phyloP scores from a whole-genome alignment of 768 basidiomycete genomes.

The Lepiota subincarnata region DNA sequence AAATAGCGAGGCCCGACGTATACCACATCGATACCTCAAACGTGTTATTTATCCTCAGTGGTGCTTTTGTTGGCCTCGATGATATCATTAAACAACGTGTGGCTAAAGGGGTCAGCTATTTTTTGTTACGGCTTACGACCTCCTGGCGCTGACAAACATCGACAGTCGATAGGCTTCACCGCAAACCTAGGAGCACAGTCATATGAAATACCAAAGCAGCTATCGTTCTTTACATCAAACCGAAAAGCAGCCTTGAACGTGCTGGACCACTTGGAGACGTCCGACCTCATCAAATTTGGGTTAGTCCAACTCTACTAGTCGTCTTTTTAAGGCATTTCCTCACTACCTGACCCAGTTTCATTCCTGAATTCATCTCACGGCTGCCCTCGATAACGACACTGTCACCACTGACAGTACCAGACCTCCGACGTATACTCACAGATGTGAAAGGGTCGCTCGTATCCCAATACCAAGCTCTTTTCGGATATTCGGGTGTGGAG shows the following conservation, averaged over 20 bases:
- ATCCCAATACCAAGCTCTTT: slow-evolving; percentile 84
- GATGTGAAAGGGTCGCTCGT: slow-evolving; percentile 90
- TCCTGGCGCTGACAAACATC: slow-evolving; percentile 3
- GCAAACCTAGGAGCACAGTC: slow-evolving; percentile 26
- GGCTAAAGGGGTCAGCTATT: slow-evolving; percentile 71
- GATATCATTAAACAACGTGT: slow-evolving; percentile 73
- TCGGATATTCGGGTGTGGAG: slow-evolving; percentile 80
- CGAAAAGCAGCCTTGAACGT: slow-evolving; percentile 47
- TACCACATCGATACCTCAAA: slow-evolving; percentile 86
- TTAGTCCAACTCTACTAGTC: slow-evolving; percentile 21
- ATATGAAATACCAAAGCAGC: slow-evolving; percentile 31
- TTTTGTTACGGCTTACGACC: not conserved
- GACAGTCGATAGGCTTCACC: slow-evolving; percentile 84
- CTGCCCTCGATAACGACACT: slow-evolving; percentile 90
- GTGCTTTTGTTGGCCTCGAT: slow-evolving; percentile 93
- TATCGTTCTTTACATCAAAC: slow-evolving; percentile 81
- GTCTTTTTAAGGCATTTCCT: slow-evolving; percentile 4
- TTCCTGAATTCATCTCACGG: slow-evolving; percentile 93
- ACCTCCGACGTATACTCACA: slow-evolving; percentile 85
- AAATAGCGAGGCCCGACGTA: slow-evolving; percentile 53
- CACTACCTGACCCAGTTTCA: slow-evolving; percentile 49
- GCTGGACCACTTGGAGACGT: slow-evolving; percentile 69
- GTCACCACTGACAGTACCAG: slow-evolving; percentile 69
- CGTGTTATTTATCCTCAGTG: slow-evolving; percentile 91
- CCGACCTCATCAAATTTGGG: slow-evolving; percentile 86